Base-by-base conservation (phyloP, 371 early-diverging fungal genomes). In the Mucor irregularis region DNA sequence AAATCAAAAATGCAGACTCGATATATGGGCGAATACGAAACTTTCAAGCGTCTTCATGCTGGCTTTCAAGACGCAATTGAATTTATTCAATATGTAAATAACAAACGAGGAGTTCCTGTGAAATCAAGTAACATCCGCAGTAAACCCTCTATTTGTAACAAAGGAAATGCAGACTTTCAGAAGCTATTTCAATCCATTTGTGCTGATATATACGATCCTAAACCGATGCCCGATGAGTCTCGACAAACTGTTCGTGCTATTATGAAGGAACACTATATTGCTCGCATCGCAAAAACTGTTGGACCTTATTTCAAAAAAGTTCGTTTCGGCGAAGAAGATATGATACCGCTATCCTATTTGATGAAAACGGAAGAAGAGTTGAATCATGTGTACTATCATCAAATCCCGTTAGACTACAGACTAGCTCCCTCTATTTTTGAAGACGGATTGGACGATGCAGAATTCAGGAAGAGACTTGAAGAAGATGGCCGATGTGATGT, bases 11-110 rank as follows among this genome's bases (percentile, higher is more conserved):
- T 4, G 19, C 14, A 30, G 30, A 30, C 17, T 38, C 42, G 42
- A n/a, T 56, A 56, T 43, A 4, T 39, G 5, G 46, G 49, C 0
- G 71, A 76, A 39, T 61, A 60, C 9, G 74, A 73, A 28, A 66
- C 61, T 24, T 73, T 73, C 17, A 69, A 69, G 21, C 60, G 77
- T 17, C 40, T 65, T 14, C 67, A 71, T 30, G 49, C 47, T 40
- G 55, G 56, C 2, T 28, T 74, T 24, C 60, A 37, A 16, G 43
- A 54, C 8, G 26, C 61, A 17, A 22, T 39, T 1, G 42, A 35
- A 0, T 54, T 57, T 11, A 57, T 73, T 6, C 62, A 73, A 9
- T 71, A 63, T 42, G 24, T 55, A 17, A 59, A 69, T 38, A 71
- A 62, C 17, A 50, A 53, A 47, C 53, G 75, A 6, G 75, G 75